Base-by-base conservation (phyloP, 441 rosid species). In the Bruguiera hainesii region DNA sequence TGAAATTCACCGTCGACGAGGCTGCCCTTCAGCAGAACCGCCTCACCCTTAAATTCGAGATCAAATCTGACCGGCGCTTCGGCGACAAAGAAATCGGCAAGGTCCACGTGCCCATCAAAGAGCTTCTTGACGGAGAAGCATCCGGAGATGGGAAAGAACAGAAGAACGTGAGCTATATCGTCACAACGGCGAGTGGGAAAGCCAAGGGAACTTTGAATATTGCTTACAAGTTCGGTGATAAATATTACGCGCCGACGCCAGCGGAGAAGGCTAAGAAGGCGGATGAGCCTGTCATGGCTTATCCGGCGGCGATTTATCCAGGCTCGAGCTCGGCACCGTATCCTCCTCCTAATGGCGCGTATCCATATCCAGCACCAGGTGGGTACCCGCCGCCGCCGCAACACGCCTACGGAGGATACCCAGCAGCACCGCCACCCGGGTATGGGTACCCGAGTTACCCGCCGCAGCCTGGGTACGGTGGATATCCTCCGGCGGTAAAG, bases 51-150 rank as follows among this genome's bases (percentile, higher is more conserved):
- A 56, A 68, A 13, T 20, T 91, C 71, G 65, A 82, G 75, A 73
- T 91, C 79, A 62, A 72, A 0, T 85, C 90, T 15, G 86, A 82
- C 63, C 82, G 89, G 3, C 81, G 72, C 35, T 68, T 91, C 10
- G 85, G 88, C 35, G 88, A 87, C 71, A 79, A 77, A 77, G 82
- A 83, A 1, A 72, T 88, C 60, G 95, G 93, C 0, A 87, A 81
- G 61, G 84, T 83, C 20, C 64, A 68, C 49, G 85, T 88, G 5
- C 85, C 89, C 49, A 15, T 90, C 71, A 87, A 88, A 72, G 93
- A 88, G 72, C 80, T 90, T 23, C 68, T 88, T 21, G 79, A 78
- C 18, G 64, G 39, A 31, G 57, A 39, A 19, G 16, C 48, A 11
- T 5, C 16, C 5, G 66, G 37, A 5, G 68, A 64, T 7, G 71